Base-by-base conservation (phyloP, 805 yeast genomes). In the Tetrapisispora namnaoensis region DNA sequence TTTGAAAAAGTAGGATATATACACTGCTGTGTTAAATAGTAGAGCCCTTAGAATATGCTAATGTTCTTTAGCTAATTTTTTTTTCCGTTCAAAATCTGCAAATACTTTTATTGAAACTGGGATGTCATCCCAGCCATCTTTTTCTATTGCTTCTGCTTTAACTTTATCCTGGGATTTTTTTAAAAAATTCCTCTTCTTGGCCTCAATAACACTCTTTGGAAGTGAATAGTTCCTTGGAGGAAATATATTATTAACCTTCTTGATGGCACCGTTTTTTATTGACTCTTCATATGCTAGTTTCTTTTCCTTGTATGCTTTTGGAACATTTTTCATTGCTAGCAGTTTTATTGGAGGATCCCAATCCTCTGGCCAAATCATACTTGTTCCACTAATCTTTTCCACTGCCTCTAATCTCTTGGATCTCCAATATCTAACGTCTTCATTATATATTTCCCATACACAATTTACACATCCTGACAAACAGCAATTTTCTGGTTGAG, bases 401-500 rank as follows among this genome's bases (percentile, higher is more conserved):
- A 75, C 84, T 0, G 96, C 96, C 49, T 72, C 63, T 37, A 66
- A 67, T 18, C 95, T 70, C 58, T 72, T 67, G 1, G 53, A 61
- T 58, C 80, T 79, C 96, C 96, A 93, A 34, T 87, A 87, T 53
- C 79, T 82, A 45, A 90, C 59, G 62, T 93, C 98, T 47, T 91
- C 97, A 55, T 84, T 82, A 63, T 79, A 91, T 48, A 86, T 69
- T 58, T 90, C 96, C 98, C 98, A 93, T 1, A 91, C 98, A 66
- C 99, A 91, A 66, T 91, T 89, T 30, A 87, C 81, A 66, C 99
- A 91, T 1, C 99, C 99, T 50, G 93, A 82, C 95, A 89, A 89
- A 66, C 99, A 91, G 65, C 99, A 91, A 65, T 91, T 89, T 57
- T 90, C 95, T 1, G 98, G 98, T 56, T 87, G 96, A 4, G 69